Conservation (phyloP, 2,329 filamentous ascomycete genomes). For the Helotiales sp. region DNA sequence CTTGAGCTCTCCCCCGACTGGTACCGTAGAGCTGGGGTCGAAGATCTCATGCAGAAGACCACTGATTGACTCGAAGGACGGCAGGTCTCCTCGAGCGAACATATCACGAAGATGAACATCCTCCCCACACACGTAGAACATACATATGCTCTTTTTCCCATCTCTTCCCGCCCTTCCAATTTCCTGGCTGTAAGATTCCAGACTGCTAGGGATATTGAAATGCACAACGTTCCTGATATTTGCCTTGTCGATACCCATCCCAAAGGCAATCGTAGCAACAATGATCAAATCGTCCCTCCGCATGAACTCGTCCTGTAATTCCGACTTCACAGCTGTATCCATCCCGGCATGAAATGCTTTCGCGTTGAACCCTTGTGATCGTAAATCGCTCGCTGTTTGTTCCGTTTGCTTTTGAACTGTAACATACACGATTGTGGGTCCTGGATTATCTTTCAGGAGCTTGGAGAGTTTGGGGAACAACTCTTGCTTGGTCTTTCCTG, state of each 20-base stretch:
- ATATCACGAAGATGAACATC: constrained; percentile 64
- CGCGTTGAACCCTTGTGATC: constrained; percentile 48
- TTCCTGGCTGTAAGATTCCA: constrained; percentile 63
- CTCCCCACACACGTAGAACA: constrained; percentile 61
- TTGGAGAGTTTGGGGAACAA: constrained; percentile 51
- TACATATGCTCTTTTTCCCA: constrained; percentile 57
- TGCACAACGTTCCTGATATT: constrained; percentile 61
- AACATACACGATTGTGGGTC: constrained; percentile 65
- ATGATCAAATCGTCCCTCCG: constrained; percentile 51
- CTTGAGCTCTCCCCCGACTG: constrained; percentile 52
- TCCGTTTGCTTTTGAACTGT: constrained; percentile 61
- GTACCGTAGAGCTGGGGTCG: constrained; percentile 42
- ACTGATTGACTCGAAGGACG: constrained; percentile 55
- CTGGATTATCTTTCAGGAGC: constrained; percentile 57
- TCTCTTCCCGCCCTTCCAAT: constrained; percentile 61
- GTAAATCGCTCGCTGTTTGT: constrained; percentile 48
- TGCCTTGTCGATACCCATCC: constrained; percentile 64
- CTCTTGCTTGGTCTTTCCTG: constrained; percentile 49
- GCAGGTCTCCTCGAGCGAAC: constrained; percentile 64
- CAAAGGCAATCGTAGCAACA: constrained; percentile 62
- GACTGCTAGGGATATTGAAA: constrained; percentile 55
- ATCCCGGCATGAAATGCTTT: constrained; percentile 58
- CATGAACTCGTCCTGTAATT: constrained; percentile 59
- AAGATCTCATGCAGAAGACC: constrained; percentile 59
- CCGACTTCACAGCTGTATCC: constrained; percentile 50